A percentile compares a stretch with the other conserved stretches of the same genome.
phyloP scores from a whole-genome alignment of 805 yeast species.

The Candida nitratophila region DNA sequence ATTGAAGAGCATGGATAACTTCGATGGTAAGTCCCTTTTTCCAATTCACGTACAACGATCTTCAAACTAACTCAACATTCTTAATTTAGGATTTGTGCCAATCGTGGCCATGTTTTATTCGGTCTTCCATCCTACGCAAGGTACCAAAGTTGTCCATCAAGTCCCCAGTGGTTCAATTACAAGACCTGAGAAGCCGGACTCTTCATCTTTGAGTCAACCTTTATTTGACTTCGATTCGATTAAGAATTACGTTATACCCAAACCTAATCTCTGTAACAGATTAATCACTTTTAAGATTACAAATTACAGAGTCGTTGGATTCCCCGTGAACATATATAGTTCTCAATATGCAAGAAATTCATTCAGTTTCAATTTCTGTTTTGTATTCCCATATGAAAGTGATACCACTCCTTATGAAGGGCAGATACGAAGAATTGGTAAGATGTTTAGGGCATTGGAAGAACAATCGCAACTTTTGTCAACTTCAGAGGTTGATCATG shows the following conservation, averaged over 20 bases:
- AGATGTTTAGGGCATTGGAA: conserved; percentile 83
- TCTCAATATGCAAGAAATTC: conserved; percentile 81
- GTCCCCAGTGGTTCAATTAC: conserved; percentile 74
- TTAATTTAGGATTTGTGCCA: conserved; percentile 65
- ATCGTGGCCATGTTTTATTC: conserved; percentile 84
- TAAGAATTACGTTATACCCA: conserved; percentile 89
- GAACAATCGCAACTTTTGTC: conserved; percentile 81
- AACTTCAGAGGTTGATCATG: conserved; percentile 36
- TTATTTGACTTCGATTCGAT: conserved; percentile 77
- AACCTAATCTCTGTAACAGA: conserved; percentile 81
- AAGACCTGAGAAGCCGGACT: conserved; percentile 25
- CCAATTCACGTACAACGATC: no score
- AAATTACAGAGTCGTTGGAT: conserved; percentile 70
- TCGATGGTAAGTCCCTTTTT: background rate
- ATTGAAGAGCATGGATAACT: background rate
- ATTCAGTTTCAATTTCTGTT: conserved; percentile 87
- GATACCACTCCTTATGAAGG: conserved; percentile 84
- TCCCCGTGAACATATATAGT: conserved; percentile 78
- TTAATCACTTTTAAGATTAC: conserved; percentile 68
- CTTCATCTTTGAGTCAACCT: conserved; percentile 30
- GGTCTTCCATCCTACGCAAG: conserved; percentile 92
- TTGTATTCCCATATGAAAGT: conserved; percentile 77
- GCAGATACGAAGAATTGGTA: conserved; percentile 75
- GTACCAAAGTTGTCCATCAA: conserved; percentile 85
- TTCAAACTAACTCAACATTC: background rate